Base-by-base conservation (phyloP, 2,329 filamentous ascomycete species). In the Monosporascus sp. region DNA sequence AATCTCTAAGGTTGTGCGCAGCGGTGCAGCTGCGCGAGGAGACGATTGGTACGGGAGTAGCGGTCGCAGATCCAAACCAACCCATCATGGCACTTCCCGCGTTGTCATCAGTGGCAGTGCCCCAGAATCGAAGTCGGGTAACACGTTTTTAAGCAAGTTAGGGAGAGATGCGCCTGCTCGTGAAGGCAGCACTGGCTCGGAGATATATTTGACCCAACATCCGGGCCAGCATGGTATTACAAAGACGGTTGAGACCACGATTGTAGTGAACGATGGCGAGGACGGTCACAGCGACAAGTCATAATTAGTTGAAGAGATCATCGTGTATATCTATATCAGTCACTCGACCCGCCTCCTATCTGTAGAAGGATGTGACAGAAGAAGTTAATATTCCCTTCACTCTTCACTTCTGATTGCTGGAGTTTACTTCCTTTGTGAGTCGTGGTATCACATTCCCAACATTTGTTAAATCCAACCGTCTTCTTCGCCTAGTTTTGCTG, bases 1-100 rank as follows among this genome's bases (percentile, higher is more conserved):
- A n/a, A 56, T 56, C 17, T 49, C 49, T 31, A 56, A 52, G 46
- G 41, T 54, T 7, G 55, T 54, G 22, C 41, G 55, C 63, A 60
- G 2, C 4, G 20, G 40, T 20, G 8, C 40, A n/a, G 14, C 40
- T 43, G 40, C 9, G 40, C 19, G 20, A 11, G 19, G 20, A 20
- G 9, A 43, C 14, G 19, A 19, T 20, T 43, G 19, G 19, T 43
- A 43, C 19, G 40, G 40, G 3, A 43, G 40, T 14, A 43, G 40
- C 8, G n/a, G 20, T 20, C 19, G 24, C 19, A 43, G 24, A 20
- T 43, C 27, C 27, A 31, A 31, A 9, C 27, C 27, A 31, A 31
- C 40, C 20, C 19, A 43, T 20, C 19, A n/a, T 5, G 9, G 2
- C 19, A 43, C 17, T 14, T 20, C 19, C n/a, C n/a, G 2, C 40